Conservation (phyloP, 2,329 filamentous ascomycete species). For the Podosphaera fusca region DNA sequence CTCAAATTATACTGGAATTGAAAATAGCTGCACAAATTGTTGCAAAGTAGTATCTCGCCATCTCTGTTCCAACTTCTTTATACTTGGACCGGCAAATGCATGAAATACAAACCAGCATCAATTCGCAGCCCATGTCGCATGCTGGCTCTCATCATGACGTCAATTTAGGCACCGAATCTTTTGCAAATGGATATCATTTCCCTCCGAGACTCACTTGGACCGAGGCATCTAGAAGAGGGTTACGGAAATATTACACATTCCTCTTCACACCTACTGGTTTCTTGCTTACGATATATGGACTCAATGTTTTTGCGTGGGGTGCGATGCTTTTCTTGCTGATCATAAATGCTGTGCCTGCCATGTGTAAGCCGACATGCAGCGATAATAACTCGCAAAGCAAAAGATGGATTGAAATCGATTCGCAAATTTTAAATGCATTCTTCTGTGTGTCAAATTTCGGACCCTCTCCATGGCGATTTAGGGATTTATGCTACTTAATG, state of each 20-base stretch:
- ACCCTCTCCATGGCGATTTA: constrained; percentile 61
- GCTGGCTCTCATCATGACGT: too few relatives aligned
- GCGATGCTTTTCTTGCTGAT: constrained; percentile 77
- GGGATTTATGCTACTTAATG: constrained; percentile 53
- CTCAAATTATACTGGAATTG: too few relatives aligned
- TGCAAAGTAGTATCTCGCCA: too few relatives aligned
- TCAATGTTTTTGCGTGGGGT: constrained; percentile 74
- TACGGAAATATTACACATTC: constrained; percentile 46
- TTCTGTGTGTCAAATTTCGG: constrained; percentile 80
- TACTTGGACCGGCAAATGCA: too few relatives aligned
- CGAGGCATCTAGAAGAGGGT: constrained; percentile 32
- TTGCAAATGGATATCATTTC: constrained; percentile 43
- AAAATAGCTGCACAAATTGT: too few relatives aligned
- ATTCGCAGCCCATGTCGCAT: too few relatives aligned
- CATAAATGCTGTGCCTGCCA: constrained; percentile 48
- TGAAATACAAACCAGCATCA: too few relatives aligned
- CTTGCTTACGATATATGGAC: constrained; percentile 51
- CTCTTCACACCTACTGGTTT: constrained; percentile 55
- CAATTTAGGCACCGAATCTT: constrained; percentile 17
- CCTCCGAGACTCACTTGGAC: constrained; percentile 36
- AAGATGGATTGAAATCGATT: constrained; percentile 68
- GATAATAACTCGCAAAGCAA: constrained; percentile 53
- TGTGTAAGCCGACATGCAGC: constrained; percentile 49
- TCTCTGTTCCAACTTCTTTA: too few relatives aligned
- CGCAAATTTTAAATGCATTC: constrained; percentile 60